phyloP scores from a whole-genome alignment of 2,329 filamentous ascomycete species.

The Trichoderma aggressivum region DNA sequence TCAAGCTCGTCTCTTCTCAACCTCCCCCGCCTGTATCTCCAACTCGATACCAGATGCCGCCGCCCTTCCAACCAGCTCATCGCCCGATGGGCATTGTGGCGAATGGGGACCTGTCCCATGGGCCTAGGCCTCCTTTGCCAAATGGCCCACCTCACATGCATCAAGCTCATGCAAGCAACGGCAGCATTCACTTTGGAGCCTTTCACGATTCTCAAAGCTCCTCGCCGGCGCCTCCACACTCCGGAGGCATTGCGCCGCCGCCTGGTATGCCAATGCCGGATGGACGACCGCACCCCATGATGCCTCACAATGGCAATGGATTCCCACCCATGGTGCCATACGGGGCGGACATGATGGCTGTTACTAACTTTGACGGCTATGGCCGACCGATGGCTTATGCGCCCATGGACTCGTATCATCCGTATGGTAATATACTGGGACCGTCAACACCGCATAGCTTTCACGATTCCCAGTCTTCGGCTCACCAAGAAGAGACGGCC shows the following conservation, averaged over 20 bases:
- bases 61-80: slow-evolving; percentile 39
- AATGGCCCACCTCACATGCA: slow-evolving; percentile 39
- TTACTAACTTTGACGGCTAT: slow-evolving; percentile 36
- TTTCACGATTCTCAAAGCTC: slow-evolving; percentile 55
- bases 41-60: slow-evolving; percentile 43
- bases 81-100: slow-evolving; percentile 29
- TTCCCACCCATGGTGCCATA: slow-evolving; percentile 39
- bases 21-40: slow-evolving; percentile 34
- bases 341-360: slow-evolving; percentile 35
- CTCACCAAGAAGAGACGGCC: slow-evolving; percentile 44
- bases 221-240: slow-evolving; percentile 53
- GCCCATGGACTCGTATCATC: slow-evolving; percentile 34
- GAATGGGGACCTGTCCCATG: slow-evolving; percentile 34
- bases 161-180: slow-evolving; percentile 52
- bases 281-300: slow-evolving; percentile 35
- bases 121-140: slow-evolving; percentile 32
- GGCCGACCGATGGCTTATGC: slow-evolving; percentile 37
- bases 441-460: slow-evolving; percentile 59
- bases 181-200: slow-evolving; percentile 55
- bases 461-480: slow-evolving; percentile 58
- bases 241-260: slow-evolving; percentile 47
- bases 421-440: slow-evolving; percentile 42
- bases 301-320: slow-evolving; percentile 30
- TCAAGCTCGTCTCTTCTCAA: slow-evolving; percentile 22
- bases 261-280: slow-evolving; percentile 41